phyloP scores from a whole-genome alignment of 768 basidiomycete genomes.

The Amanita inopinata region DNA sequence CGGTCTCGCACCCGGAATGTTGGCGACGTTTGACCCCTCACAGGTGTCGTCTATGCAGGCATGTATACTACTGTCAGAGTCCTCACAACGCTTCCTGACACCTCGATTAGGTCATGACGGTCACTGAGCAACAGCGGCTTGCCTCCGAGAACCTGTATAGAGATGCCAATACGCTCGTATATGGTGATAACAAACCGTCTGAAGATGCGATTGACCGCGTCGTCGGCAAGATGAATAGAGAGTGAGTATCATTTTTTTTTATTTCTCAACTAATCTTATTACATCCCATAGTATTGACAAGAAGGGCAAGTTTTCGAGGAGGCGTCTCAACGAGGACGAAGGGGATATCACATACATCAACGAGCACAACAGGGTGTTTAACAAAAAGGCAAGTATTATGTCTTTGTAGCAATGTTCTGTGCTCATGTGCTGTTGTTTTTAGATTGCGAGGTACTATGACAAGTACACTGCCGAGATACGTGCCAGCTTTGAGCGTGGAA shows the following conservation, averaged over 20 bases:
- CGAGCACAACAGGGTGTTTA: conserved; percentile 95
- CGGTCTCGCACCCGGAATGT: conserved; percentile 61
- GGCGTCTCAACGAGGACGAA: conserved; percentile 82
- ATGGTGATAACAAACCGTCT: conserved; percentile 90
- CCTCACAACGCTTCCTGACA: no score
- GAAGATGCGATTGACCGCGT: conserved; percentile 95
- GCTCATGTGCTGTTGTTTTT: conserved; percentile 5
- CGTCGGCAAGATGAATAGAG: conserved; percentile 83
- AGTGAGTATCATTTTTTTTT: conserved; percentile 45
- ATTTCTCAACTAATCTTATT: conserved; percentile 3
- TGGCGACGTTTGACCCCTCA: conserved; percentile 50
- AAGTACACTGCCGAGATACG: conserved; percentile 95
- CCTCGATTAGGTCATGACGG: conserved; percentile 37
- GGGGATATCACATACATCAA: conserved; percentile 99
- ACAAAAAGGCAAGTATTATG: conserved; percentile 67
- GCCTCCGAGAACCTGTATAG: conserved; percentile 81
- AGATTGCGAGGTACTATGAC: conserved; percentile 95
- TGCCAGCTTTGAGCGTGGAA: conserved; percentile 96
- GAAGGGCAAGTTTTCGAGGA: conserved; percentile 83
- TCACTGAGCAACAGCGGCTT: conserved; percentile 39
- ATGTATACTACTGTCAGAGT: no score
- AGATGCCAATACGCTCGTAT: conserved; percentile 86
- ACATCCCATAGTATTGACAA: conserved; percentile 62
- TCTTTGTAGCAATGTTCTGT: neutral
- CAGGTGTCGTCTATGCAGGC: conserved; percentile 27